Conservation (phyloP, 2,329 filamentous ascomycete genomes). For the Dothistroma pini region DNA sequence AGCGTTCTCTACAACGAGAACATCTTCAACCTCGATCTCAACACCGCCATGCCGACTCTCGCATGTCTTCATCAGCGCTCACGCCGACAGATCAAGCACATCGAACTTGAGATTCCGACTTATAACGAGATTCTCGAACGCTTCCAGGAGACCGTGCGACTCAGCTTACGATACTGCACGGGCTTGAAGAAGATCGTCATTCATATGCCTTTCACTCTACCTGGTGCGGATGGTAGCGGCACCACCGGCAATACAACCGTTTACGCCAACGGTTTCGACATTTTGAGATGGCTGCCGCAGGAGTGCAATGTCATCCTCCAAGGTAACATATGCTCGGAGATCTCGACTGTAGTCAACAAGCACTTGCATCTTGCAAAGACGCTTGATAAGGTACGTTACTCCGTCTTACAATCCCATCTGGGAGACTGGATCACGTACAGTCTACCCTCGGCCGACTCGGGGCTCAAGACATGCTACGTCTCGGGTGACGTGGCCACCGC, state of each 20-base stretch:
- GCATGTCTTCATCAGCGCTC: slow-evolving; percentile 41
- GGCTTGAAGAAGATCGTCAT: slow-evolving; percentile 43
- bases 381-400: slow-evolving; percentile 41
- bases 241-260: slow-evolving; percentile 39
- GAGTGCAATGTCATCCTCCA: slow-evolving; percentile 41
- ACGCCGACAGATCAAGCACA: slow-evolving; percentile 42
- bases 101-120: slow-evolving; percentile 43
- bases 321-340: slow-evolving; percentile 39
- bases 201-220: slow-evolving; percentile 35
- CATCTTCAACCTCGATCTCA: slow-evolving; percentile 39
- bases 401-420: not conserved
- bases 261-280: slow-evolving; percentile 48
- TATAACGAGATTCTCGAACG: slow-evolving; percentile 47
- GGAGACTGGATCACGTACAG: not conserved
- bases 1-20: slow-evolving; percentile 41
- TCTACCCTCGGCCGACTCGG: not conserved
- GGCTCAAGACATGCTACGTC: not conserved
- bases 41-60: slow-evolving; percentile 39
- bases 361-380: slow-evolving; percentile 40
- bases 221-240: slow-evolving; percentile 31
- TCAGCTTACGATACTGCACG: slow-evolving; percentile 46
- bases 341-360: slow-evolving; percentile 42
- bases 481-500: not conserved
- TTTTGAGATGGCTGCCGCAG: slow-evolving; percentile 44
- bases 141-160: slow-evolving; percentile 45